Conservation (phyloP, 2,329 filamentous ascomycete genomes). For the Cladosporium sphaerospermum region DNA sequence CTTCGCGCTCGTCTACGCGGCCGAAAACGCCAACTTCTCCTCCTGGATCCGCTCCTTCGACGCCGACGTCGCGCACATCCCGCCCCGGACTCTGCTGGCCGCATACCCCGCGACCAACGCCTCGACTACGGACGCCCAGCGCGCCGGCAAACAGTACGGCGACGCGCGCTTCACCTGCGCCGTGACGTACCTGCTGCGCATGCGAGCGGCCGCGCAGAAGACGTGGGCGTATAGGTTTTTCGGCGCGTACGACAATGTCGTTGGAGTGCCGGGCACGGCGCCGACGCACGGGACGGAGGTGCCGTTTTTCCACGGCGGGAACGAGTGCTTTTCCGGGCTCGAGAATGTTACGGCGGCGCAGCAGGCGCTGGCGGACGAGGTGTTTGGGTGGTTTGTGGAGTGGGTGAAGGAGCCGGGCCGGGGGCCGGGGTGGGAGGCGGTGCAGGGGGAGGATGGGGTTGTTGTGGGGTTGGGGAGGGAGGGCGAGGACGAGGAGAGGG, state of each 20-base stretch:
- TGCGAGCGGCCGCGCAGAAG: constrained; percentile 11
- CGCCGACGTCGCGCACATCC: constrained; percentile 36
- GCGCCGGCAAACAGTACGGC: constrained; percentile 38
- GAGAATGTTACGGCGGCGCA: constrained; percentile 16
- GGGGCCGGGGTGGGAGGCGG: constrained; percentile 17
- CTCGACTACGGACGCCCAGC: constrained; percentile 31
- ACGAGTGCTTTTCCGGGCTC: constrained; percentile 9
- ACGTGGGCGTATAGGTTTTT: constrained; percentile 35
- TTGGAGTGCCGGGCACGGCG: constrained; percentile 20
- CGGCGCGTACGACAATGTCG: constrained; percentile 27
- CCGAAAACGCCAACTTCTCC: constrained; percentile 28
- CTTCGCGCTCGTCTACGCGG: constrained; percentile 4
- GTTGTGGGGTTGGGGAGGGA: not conserved
- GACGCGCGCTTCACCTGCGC: constrained; percentile 32
- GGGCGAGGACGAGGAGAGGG: not conserved
- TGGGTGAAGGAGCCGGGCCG: constrained; percentile 17
- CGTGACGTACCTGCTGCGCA: constrained; percentile 11
- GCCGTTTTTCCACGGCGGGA: constrained; percentile 19
- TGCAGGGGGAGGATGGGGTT: not conserved
- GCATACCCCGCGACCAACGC: constrained; percentile 34
- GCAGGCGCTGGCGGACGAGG: constrained; percentile 17
- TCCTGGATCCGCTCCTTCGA: constrained; percentile 42
- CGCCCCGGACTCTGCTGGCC: constrained; percentile 28
- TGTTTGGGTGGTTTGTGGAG: constrained; percentile 17
- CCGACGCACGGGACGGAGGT: constrained; percentile 32